Base-by-base conservation (phyloP, 2,329 filamentous ascomycete genomes). In the Trichoderma harzianum region DNA sequence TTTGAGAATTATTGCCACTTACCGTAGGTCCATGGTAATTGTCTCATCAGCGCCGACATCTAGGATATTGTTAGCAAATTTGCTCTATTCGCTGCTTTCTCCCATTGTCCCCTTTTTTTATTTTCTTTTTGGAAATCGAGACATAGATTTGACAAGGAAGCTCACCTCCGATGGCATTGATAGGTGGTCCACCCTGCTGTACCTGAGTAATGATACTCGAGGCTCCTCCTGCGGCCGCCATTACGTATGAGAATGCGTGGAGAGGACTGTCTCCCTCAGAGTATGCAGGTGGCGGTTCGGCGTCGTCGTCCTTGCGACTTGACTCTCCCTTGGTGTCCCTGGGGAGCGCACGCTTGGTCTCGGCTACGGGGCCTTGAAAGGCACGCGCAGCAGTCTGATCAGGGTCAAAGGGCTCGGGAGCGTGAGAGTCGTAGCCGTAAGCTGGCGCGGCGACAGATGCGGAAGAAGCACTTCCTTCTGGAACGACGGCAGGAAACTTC, bases 171-270 rank as follows among this genome's bases (percentile, higher is more conserved):
- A 98, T 87, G 70, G 93, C 92, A 82, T 96, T 97, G 77, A 98
- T 90, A 47, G 95, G 93, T 78, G 94, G 93, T 65, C 92, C 95
- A 76, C 92, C 92, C 84, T 99, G 96, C 81, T 97, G 95, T 78
- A 99, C 96, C 86, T 99, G 96, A 83, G 96, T 99, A 85, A 99
- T 97, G 81, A 99, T 97, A 89, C 96, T 98, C 86, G 95, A 92
- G 78, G 95, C 93, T 85, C 95, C 95, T 87, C 95, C 95, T 84
- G 95, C 95, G 82, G 94, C 93, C 84, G 96, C 95, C 96, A 99
- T 99, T 81, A 97, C 90, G 89, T 97, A 99, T 78, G 92, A 91
- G 80, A 99, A 99, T 72, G 94, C 93, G 73, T 92, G 89, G 81
- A 99, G 90, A 74, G 96, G 96, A 85, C 94, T 98, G 73, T 91